Conservation (phyloP, 371 early-diverging fungal genomes). For the Mortierella sp. region DNA sequence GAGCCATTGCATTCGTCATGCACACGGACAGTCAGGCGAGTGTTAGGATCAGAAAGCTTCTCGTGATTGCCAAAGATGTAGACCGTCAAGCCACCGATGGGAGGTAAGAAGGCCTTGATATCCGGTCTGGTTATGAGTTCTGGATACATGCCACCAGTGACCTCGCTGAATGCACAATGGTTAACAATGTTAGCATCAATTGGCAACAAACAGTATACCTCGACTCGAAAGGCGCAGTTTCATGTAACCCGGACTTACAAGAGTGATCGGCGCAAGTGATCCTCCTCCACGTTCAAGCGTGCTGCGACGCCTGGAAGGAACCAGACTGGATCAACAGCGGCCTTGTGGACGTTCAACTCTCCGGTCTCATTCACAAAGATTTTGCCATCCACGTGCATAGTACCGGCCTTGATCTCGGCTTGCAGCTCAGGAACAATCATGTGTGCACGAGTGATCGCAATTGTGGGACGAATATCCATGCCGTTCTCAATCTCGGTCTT, state of each 20-base stretch:
- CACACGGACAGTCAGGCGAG: constrained; percentile 88
- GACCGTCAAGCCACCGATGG: constrained; percentile 94
- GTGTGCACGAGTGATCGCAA: constrained; percentile 96
- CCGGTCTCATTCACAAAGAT: constrained; percentile 83
- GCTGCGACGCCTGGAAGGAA: constrained; percentile 93
- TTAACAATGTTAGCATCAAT: background rate
- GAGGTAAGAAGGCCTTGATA: constrained; percentile 93
- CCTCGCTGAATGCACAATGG: constrained; percentile 56
- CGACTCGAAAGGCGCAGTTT: background rate
- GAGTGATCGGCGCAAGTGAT: constrained; percentile 83
- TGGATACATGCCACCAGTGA: constrained; percentile 96
- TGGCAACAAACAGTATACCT: no score
- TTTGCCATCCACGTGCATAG: constrained; percentile 84
- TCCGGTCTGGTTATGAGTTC: constrained; percentile 95
- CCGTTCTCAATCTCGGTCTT: constrained; percentile 74
- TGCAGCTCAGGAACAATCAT: constrained; percentile 95
- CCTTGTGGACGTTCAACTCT: constrained; percentile 91
- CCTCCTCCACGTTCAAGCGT: constrained; percentile 90
- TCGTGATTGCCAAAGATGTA: constrained; percentile 95
- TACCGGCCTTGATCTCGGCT: constrained; percentile 73
- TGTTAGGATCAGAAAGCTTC: constrained; percentile 83
- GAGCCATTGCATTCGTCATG: constrained; percentile 96
- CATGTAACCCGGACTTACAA: constrained; percentile 58
- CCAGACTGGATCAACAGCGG: constrained; percentile 98
- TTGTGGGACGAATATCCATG: constrained; percentile 91